phyloP scores from a whole-genome alignment of 2,329 filamentous ascomycete species.

The Metarhizium rileyi region DNA sequence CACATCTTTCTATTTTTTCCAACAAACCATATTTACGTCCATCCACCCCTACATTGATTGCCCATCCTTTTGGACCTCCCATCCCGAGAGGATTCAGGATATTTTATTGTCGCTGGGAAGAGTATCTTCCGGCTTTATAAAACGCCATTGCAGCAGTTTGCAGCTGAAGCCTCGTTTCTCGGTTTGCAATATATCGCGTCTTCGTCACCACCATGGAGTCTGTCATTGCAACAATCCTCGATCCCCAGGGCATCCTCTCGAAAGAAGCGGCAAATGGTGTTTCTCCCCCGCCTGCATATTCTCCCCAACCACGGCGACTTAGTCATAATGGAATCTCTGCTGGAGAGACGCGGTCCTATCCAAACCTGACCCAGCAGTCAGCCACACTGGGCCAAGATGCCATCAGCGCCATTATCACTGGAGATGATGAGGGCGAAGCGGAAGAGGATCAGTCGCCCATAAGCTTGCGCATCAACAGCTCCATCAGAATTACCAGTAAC shows the following conservation, averaged over 20 bases:
- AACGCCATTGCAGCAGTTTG: too few relatives aligned
- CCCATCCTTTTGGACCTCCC: too few relatives aligned
- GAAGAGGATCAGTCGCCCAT: conserved; percentile 27
- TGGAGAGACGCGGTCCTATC: neutral
- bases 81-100: too few relatives aligned
- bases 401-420: conserved; percentile 8
- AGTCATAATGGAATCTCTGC: neutral
- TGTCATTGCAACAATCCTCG: neutral
- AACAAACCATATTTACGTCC: too few relatives aligned
- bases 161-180: too few relatives aligned
- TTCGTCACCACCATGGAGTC: conserved; percentile 2
- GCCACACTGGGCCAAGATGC: neutral
- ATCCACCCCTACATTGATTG: too few relatives aligned
- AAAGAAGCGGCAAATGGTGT: conserved; percentile 12
- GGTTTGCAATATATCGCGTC: too few relatives aligned
- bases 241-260: conserved; percentile 4
- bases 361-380: neutral
- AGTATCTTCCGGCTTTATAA: too few relatives aligned
- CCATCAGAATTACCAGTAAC: conserved; percentile 34
- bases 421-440: conserved; percentile 10
- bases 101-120: too few relatives aligned
- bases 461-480: conserved; percentile 37
- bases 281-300: conserved; percentile 22
- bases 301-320: conserved; percentile 11
- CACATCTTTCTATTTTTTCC: too few relatives aligned